Base-by-base conservation (phyloP, 345 rosid genomes). In the Populus alba region DNA sequence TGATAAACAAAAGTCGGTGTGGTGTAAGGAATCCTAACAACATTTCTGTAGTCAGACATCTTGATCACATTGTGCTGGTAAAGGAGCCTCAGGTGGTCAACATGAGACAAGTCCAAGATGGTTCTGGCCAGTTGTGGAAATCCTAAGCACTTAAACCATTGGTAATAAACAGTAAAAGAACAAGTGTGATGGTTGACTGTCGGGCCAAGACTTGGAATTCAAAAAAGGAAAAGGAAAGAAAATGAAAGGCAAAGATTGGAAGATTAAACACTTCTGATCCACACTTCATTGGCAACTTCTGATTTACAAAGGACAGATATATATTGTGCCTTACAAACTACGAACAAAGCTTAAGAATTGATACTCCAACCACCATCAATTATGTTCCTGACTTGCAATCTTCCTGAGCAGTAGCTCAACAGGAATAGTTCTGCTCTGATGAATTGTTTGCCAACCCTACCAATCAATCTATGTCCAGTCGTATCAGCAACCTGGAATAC, bases 401-500 rank as follows among this genome's bases (percentile, higher is more conserved):
- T 73, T 73, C 53, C 63, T 29, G 65, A 74, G 41, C 22, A 41
- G 43, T 61, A 59, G 73, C 75, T 65, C 45, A 29, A 55, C 57
- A 22, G 23, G 49, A 68, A 70, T 12, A 75, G 45, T 41, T 67
- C 37, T 43, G 69, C 77, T 70, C 49, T 4, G 74, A 17, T 45
- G 71, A 79, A n/a, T 55, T 73, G 74, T 72, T 47, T 45, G 20
- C 16, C 20, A 13, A 23, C 55, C 39, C 68, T 12, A 51, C 73
- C 55, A 51, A 71, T 90, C 87, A 90, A 27, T 69, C 83, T 65
- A 88, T 78, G 83, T 85, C 78, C 81, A 90, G 27, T 41, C 79
- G 87, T 66, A 85, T 79, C 83, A 87, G 83, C 86, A 84, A 77
- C 69, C 93, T 88, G 86, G 27, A 75, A 75, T 71, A 20, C 70